These are phyloP conservation scores for Delonix regia DNA, from an alignment of 306 rosid species.

Conservation along the genomic window DNA sequence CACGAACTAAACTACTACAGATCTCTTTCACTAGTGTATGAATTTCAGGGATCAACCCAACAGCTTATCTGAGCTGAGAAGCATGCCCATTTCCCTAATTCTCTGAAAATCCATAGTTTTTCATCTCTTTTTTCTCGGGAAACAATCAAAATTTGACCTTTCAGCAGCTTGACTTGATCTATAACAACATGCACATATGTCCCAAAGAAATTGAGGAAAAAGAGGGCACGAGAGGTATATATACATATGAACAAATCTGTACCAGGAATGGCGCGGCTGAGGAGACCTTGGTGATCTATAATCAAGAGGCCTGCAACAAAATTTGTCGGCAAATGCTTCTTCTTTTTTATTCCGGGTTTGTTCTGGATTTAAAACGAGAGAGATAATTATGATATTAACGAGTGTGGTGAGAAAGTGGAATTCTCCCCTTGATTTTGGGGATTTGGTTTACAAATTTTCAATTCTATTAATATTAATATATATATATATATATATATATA, in stretches of 20 bases:
- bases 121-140: background rate
- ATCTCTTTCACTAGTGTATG: background rate
- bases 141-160: background rate
- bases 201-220: background rate
- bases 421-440: background rate
- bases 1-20: background rate
- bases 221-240: background rate
- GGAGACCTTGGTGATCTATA: constrained; percentile 37
- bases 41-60: constrained; percentile 5
- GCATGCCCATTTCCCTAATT: background rate
- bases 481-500: too few relatives aligned
- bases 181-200: background rate
- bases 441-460: too few relatives aligned
- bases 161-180: background rate
- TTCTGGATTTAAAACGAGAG: too few relatives aligned
- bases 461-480: too few relatives aligned
- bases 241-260: background rate
- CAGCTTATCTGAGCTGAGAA: background rate
- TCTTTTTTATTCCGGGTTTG: background rate
- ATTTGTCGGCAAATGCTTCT: background rate
- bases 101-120: background rate
- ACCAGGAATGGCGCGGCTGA: constrained; percentile 1
- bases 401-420: too few relatives aligned
- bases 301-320: constrained; percentile 10
- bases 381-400: too few relatives aligned